These are phyloP conservation scores for Fusarium tuaranense DNA, from an alignment of 2,329 filamentous ascomycete species.

Conservation along the genomic window DNA sequence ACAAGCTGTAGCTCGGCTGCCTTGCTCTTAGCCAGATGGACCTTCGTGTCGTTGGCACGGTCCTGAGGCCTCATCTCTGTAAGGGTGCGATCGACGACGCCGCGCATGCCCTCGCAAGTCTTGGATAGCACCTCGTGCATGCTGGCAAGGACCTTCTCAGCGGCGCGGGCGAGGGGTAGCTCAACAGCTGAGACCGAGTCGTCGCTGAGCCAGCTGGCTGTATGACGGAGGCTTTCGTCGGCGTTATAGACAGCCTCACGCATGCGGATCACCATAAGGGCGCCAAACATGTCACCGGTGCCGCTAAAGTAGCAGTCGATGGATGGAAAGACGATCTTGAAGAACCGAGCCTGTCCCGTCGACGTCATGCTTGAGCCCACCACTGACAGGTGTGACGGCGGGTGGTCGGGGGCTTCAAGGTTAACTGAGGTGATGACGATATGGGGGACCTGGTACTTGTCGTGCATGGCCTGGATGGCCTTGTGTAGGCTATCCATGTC, in stretches of 20 bases:
- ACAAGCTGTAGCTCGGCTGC: constrained; percentile 91
- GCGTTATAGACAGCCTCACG: constrained; percentile 77
- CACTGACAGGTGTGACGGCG: constrained; percentile 70
- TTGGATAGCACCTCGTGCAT: constrained; percentile 88
- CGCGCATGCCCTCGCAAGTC: constrained; percentile 74
- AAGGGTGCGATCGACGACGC: constrained; percentile 58
- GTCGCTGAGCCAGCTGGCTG: constrained; percentile 78
- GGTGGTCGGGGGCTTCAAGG: constrained; percentile 67
- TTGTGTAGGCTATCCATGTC: constrained; percentile 78
- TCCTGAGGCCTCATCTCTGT: constrained; percentile 58
- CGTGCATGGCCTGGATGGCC: constrained; percentile 83
- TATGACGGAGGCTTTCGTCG: constrained; percentile 60
- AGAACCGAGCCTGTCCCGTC: constrained; percentile 78
- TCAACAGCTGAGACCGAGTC: constrained; percentile 77
- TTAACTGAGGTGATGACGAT: constrained; percentile 93
- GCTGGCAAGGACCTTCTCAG: constrained; percentile 88
- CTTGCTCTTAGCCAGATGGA: constrained; percentile 79
- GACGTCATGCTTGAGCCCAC: constrained; percentile 81
- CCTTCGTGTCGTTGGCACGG: constrained; percentile 63
- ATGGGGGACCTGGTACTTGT: constrained; percentile 82
- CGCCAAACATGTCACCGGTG: constrained; percentile 98
- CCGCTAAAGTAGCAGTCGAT: constrained; percentile 96
- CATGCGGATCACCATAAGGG: constrained; percentile 87
- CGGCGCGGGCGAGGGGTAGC: constrained; percentile 84
- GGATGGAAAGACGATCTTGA: constrained; percentile 86